Evolutionary conservation across 805 yeast genomes (phyloP).

Genomic region (Pichia cephalocereana): DNA sequence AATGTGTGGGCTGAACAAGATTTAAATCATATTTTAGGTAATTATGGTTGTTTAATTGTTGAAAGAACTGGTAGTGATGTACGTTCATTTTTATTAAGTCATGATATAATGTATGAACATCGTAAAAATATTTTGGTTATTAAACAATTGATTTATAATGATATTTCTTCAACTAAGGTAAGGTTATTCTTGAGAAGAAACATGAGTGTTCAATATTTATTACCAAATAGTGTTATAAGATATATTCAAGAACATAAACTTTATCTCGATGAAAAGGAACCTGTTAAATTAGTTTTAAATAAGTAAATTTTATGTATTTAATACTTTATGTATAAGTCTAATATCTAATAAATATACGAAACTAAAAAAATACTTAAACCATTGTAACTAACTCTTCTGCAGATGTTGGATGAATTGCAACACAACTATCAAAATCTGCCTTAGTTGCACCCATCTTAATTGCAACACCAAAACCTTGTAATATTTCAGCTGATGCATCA

Average conservation of each 20-base stretch:
- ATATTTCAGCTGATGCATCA: constrained; percentile 80
- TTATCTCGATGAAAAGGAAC: constrained; percentile 80
- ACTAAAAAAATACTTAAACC: constrained; percentile 19
- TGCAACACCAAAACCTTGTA: constrained; percentile 98
- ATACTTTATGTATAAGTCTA: too few species aligned
- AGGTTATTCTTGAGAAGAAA: constrained; percentile 86
- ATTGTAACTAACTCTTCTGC: constrained; percentile 96
- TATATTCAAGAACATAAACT: constrained; percentile 89
- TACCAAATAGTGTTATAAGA: constrained; percentile 90
- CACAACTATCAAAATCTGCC: constrained; percentile 88
- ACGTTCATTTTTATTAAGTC: constrained; percentile 80
- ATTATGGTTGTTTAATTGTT: constrained; percentile 92
- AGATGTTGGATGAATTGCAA: constrained; percentile 97
- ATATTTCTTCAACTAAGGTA: constrained; percentile 91
- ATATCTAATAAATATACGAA: neutral
- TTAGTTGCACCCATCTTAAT: constrained; percentile 99
- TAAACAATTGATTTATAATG: constrained; percentile 93
- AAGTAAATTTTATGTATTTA: constrained; percentile 1
- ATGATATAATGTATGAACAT: constrained; percentile 96
- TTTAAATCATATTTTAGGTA: constrained; percentile 88
- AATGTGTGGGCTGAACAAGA: constrained; percentile 98
- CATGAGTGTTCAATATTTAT: constrained; percentile 90
- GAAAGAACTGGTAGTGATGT: constrained; percentile 97
- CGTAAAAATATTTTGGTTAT: constrained; percentile 87
- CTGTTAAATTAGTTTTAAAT: constrained; percentile 77